A percentile compares a stretch with the other conserved stretches of the same genome.
Conservation (phyloP, 306 rosid genomes). For the Quercus cerris region DNA sequence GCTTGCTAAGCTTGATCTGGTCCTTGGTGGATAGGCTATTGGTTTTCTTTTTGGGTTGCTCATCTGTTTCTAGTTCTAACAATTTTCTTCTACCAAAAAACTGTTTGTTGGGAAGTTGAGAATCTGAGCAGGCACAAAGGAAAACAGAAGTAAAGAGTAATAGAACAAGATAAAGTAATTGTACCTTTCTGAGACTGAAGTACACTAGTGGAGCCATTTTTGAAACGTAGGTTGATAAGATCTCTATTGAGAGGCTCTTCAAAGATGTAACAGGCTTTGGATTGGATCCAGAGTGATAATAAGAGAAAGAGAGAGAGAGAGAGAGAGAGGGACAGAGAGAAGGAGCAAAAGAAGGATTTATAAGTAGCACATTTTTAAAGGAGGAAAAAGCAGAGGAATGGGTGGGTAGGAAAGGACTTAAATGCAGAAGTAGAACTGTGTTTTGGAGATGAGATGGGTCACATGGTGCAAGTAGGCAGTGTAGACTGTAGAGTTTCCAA, state of each 20-base stretch:
- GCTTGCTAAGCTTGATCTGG: slow-evolving; percentile 42
- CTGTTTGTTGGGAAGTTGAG: slow-evolving; percentile 28
- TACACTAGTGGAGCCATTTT: slow-evolving; percentile 58
- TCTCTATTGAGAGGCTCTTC: slow-evolving; percentile 1
- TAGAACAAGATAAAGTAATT: slow-evolving; percentile 34
- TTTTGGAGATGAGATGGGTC: slow-evolving; percentile 18
- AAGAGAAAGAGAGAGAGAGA: background rate
- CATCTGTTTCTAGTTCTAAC: slow-evolving; percentile 22
- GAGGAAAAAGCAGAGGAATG: background rate
- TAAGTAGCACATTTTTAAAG: background rate
- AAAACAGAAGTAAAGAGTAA: slow-evolving; percentile 12
- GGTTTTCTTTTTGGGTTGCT: slow-evolving; percentile 46
- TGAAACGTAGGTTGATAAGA: slow-evolving; percentile 12
- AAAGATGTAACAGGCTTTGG: slow-evolving; percentile 14
- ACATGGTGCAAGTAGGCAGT: slow-evolving; percentile 34
- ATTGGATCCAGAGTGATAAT: slow-evolving; percentile 15
- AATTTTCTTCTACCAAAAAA: slow-evolving; percentile 41
- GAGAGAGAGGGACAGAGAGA: background rate
- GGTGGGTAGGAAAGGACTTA: slow-evolving; percentile 31
- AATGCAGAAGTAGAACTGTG: slow-evolving; percentile 18
- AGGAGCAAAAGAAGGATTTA: slow-evolving; percentile 1
- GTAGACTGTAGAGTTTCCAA: background rate
- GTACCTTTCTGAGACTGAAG: slow-evolving; percentile 34
- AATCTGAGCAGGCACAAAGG: slow-evolving; percentile 23
- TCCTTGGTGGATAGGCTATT: slow-evolving; percentile 39